Evolutionary conservation across 768 basidiomycete species (phyloP).

Genomic region (Mycena olivaceomarginata): DNA sequence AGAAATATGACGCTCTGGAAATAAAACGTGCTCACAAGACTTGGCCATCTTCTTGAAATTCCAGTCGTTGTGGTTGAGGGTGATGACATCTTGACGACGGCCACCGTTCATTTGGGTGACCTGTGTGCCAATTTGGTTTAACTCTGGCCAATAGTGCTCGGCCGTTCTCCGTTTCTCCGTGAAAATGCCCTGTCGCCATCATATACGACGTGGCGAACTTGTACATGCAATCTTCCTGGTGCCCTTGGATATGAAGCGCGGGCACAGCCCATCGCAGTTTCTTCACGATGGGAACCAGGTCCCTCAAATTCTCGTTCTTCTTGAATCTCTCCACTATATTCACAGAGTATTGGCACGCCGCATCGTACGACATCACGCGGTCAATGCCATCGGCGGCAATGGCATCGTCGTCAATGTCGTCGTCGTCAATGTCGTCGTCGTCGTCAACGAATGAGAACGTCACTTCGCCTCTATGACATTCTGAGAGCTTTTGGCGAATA

Average conservation of each 20-base stretch:
- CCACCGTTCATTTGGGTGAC: conserved; percentile 49
- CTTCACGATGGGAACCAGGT: conserved; percentile 30
- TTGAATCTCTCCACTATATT: conserved; percentile 36
- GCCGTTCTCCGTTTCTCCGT: conserved; percentile 30
- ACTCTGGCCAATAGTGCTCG: conserved; percentile 5
- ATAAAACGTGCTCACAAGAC: background rate
- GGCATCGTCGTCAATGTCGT: background rate
- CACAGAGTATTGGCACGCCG: conserved; percentile 42
- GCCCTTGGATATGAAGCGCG: conserved; percentile 45
- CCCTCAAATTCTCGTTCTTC: conserved; percentile 11
- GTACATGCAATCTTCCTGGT: conserved; percentile 44
- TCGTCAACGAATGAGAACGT: background rate
- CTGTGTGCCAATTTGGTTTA: conserved; percentile 36
- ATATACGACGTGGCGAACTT: conserved; percentile 40
- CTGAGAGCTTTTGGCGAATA: conserved; percentile 11
- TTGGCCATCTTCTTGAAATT: conserved; percentile 45
- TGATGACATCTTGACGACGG: conserved; percentile 45
- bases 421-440: background rate
- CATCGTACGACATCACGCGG: conserved; percentile 34
- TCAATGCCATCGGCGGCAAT: background rate
- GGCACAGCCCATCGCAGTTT: conserved; percentile 40
- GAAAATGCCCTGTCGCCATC: conserved; percentile 40
- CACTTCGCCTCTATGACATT: conserved; percentile 12
- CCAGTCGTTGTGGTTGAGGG: conserved; percentile 44
- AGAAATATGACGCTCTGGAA: background rate